Percentiles rank a stretch among this genome's conserved stretches.
Evolutionary conservation across 1,284 basidiomycete genomes (phyloP).

Genomic region (Meira miltonrushii): DNA sequence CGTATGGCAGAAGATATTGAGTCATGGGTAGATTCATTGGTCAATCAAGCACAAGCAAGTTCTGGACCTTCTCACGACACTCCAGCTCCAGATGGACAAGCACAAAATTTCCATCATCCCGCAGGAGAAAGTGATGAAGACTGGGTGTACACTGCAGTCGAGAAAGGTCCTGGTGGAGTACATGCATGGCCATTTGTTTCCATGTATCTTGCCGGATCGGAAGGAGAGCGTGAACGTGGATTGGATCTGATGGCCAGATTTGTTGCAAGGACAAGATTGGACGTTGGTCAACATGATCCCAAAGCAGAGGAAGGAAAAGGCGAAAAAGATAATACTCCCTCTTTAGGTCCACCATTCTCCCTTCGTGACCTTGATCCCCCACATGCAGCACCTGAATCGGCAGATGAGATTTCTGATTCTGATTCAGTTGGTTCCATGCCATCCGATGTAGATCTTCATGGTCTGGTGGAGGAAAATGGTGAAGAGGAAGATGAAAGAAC

Average conservation of each 20-base stretch:
- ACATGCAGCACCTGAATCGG: not conserved
- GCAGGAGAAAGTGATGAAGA: not conserved
- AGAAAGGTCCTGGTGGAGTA: conserved; percentile 43
- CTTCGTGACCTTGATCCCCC: not conserved
- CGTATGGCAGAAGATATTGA: conserved; percentile 45
- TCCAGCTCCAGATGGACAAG: not conserved
- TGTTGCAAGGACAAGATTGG: conserved; percentile 15
- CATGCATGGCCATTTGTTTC: conserved; percentile 51
- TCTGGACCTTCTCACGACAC: not conserved
- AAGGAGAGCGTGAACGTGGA: conserved; percentile 42
- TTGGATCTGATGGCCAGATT: conserved; percentile 43
- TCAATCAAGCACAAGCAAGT: conserved; percentile 11
- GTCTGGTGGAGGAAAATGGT: not conserved
- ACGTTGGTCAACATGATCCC: not conserved
- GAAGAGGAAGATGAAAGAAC: not conserved
- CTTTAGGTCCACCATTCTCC: no score
- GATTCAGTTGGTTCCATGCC: conserved; percentile 39
- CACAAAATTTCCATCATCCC: not conserved
- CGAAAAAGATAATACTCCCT: no score
- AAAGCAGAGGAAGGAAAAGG: not conserved
- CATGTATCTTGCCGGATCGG: conserved; percentile 44
- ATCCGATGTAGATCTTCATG: conserved; percentile 26
- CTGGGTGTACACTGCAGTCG: conserved; percentile 36
- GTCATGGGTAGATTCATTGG: conserved; percentile 28
- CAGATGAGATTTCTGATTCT: conserved; percentile 4